phyloP scores from a whole-genome alignment of 306 rosid genomes.

The Pterocarpus santalinus region DNA sequence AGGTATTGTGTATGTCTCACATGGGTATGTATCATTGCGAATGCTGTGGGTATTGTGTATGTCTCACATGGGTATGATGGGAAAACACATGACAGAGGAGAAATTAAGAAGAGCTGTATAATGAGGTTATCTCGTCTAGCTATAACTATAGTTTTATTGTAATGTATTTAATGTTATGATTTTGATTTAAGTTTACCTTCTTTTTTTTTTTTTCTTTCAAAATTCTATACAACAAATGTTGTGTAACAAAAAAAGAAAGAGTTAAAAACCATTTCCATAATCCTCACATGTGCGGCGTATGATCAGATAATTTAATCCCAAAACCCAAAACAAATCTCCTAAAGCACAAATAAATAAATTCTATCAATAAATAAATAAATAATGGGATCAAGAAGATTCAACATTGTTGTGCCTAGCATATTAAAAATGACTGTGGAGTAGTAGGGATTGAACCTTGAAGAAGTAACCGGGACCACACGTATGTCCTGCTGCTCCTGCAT shows the following conservation, averaged over 20 bases:
- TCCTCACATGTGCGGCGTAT: not conserved
- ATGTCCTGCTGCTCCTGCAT: constrained; percentile 1
- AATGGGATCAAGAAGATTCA: not conserved
- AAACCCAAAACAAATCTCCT: not conserved
- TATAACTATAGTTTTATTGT: too few species aligned
- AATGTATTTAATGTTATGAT: too few species aligned
- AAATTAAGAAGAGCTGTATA: not conserved
- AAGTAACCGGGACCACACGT: constrained; percentile 29
- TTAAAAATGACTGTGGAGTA: constrained; percentile 16
- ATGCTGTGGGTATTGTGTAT: constrained; percentile 4
- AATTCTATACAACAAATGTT: not conserved
- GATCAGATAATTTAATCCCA: constrained; percentile 1
- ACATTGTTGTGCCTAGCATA: not conserved
- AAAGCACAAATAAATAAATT: not conserved
- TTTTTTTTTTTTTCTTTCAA: not conserved
- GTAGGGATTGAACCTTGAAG: not conserved
- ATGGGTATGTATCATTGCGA: constrained; percentile 14
- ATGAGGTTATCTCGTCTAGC: not conserved
- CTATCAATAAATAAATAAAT: not conserved
- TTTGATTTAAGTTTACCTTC: too few species aligned
- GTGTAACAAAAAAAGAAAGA: not conserved
- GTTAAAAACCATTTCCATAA: not conserved
- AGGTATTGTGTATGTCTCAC: constrained; percentile 15
- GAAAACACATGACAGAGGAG: constrained; percentile 6
- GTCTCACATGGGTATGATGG: constrained; percentile 16